phyloP scores from a whole-genome alignment of 2,329 filamentous ascomycete genomes.

The Penicillium hesseltinei region DNA sequence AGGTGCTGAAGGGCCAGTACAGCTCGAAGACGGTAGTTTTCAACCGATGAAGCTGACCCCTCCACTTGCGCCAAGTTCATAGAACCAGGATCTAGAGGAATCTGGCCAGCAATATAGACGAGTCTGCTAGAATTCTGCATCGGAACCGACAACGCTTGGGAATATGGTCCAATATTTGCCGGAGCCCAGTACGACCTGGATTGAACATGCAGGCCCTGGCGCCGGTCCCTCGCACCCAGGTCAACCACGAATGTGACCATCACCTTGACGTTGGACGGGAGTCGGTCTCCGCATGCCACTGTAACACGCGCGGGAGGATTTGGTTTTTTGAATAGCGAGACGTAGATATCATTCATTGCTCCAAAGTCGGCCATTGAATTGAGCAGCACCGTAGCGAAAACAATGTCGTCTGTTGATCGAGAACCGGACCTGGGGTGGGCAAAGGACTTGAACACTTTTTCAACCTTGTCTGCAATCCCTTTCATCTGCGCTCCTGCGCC shows the following conservation, averaged over 20 bases:
- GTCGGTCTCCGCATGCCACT: slow-evolving; percentile 67
- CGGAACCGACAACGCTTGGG: slow-evolving; percentile 67
- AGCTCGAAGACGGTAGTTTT: slow-evolving; percentile 58
- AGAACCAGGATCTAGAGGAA: slow-evolving; percentile 75
- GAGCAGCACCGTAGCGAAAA: slow-evolving; percentile 64
- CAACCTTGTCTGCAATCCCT: slow-evolving; percentile 29
- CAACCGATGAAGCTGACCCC: slow-evolving; percentile 17
- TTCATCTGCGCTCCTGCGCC: slow-evolving; percentile 44
- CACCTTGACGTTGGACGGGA: slow-evolving; percentile 62
- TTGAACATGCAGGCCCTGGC: slow-evolving; percentile 76
- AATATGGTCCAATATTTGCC: slow-evolving; percentile 96
- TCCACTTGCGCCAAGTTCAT: slow-evolving; percentile 57
- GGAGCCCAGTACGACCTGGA: slow-evolving; percentile 95
- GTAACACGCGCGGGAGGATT: slow-evolving; percentile 86
- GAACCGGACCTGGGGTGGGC: slow-evolving; percentile 7
- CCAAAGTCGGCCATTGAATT: slow-evolving; percentile 78
- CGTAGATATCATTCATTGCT: slow-evolving; percentile 72
- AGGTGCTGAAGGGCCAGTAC: slow-evolving; percentile 82
- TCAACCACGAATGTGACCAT: slow-evolving; percentile 58
- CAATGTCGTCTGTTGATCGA: slow-evolving; percentile 40
- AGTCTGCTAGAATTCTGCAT: slow-evolving; percentile 34
- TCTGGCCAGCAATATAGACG: slow-evolving; percentile 82
- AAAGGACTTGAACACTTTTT: slow-evolving; percentile 8
- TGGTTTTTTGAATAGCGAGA: slow-evolving; percentile 67
- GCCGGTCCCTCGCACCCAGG: slow-evolving; percentile 29